phyloP scores from a whole-genome alignment of 495 filamentous ascomycete species.

The Neurospora sp. region DNA sequence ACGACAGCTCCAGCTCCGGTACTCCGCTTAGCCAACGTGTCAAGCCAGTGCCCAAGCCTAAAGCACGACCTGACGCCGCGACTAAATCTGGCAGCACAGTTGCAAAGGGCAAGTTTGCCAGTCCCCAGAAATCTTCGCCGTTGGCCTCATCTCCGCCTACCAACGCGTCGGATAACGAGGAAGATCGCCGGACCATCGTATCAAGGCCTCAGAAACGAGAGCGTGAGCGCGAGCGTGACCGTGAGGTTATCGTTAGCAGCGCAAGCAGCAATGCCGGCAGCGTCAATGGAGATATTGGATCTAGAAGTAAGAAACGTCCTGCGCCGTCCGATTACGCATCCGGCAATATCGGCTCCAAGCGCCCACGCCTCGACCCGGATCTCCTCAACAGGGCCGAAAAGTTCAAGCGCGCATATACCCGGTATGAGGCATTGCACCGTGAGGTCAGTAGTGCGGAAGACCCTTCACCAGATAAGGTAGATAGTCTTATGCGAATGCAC shows the following conservation, averaged over 20 bases:
- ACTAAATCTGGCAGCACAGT: not conserved
- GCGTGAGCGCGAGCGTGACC: conserved; percentile 18
- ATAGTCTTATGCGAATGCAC: conserved; percentile 51
- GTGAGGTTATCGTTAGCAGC: conserved; percentile 20
- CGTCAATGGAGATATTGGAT: conserved; percentile 7
- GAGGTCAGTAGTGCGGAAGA: conserved; percentile 42
- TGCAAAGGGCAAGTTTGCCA: not conserved
- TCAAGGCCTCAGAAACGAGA: conserved; percentile 12
- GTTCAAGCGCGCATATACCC: conserved; percentile 54
- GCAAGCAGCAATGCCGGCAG: conserved; percentile 12
- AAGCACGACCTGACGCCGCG: not conserved
- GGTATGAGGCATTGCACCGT: conserved; percentile 52
- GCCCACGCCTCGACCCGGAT: conserved; percentile 26
- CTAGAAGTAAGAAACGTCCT: conserved; percentile 30
- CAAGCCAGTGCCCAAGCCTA: conserved; percentile 26
- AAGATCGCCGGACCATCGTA: conserved; percentile 11
- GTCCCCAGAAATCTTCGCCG: conserved; percentile 52
- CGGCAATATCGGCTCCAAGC: conserved; percentile 24
- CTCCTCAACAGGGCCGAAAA: conserved; percentile 44
- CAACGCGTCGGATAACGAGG: conserved; percentile 57
- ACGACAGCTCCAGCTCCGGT: conserved; percentile 42
- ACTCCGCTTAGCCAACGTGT: conserved; percentile 41
- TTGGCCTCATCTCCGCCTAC: conserved; percentile 66
- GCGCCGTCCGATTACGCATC: conserved; percentile 10
- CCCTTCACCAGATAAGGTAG: conserved; percentile 46